Evolutionary conservation across 1,139 yeast genomes (phyloP).

Genomic region (Saccharomycopsis crataegensis): DNA sequence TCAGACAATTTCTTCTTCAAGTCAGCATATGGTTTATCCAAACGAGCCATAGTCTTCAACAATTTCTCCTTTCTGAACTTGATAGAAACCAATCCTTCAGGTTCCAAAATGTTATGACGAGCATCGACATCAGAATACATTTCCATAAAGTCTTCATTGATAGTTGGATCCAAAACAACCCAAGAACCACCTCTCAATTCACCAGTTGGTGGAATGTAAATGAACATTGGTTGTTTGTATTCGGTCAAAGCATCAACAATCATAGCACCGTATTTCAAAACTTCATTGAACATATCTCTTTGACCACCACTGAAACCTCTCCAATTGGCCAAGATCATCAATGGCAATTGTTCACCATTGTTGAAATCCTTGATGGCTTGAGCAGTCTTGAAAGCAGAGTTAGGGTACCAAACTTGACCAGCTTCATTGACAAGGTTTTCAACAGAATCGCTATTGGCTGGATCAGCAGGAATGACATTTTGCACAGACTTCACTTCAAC

Average conservation of each 20-base stretch:
- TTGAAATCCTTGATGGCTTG: conserved; percentile 97
- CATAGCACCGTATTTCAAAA: conserved; percentile 90
- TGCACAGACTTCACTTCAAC: conserved; percentile 90
- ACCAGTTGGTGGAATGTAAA: conserved; percentile 95
- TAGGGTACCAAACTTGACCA: conserved; percentile 99
- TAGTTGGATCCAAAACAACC: conserved; percentile 99
- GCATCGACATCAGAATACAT: conserved; percentile 97
- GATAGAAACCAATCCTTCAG: conserved; percentile 98
- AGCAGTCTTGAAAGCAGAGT: conserved; percentile 97
- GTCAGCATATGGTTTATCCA: conserved; percentile 68
- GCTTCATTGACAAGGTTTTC: conserved; percentile 89
- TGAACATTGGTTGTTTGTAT: conserved; percentile 92
- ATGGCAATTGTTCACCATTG: conserved; percentile 94
- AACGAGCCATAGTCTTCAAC: conserved; percentile 80
- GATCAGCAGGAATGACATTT: conserved; percentile 91
- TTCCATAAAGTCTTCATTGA: conserved; percentile 96
- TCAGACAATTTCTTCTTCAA: conserved; percentile 54
- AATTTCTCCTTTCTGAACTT: conserved; percentile 92
- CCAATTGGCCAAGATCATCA: conserved; percentile 98
- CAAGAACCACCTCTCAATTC: conserved; percentile 99
- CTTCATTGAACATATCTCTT: conserved; percentile 98
- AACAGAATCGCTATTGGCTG: conserved; percentile 93
- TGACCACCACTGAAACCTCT: conserved; percentile 99
- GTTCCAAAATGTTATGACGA: conserved; percentile 98
- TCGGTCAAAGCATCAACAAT: conserved; percentile 96